Percentiles rank a stretch among this genome's conserved stretches.
Conservation (phyloP, 169 alveolate species). For the Cryptosporidium andersoni region DNA sequence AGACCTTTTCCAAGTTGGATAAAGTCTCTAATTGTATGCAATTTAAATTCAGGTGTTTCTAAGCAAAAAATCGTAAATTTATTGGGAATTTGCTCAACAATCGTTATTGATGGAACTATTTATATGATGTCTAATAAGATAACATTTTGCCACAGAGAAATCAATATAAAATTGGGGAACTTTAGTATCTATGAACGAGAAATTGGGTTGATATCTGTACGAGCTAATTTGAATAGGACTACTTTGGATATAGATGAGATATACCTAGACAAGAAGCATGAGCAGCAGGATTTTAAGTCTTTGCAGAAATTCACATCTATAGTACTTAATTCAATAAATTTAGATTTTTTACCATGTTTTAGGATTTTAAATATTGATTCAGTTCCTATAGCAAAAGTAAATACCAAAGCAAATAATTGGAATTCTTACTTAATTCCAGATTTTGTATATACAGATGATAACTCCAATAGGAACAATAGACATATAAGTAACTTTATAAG, state of each 20-base stretch:
- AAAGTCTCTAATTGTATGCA: conserved; percentile 6
- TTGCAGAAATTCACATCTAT: conserved; percentile 21
- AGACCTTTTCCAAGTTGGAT: conserved; percentile 59
- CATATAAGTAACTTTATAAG: too few relatives aligned
- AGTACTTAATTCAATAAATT: background rate
- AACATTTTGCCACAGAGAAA: conserved; percentile 34
- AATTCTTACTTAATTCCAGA: too few relatives aligned
- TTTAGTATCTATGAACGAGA: conserved; percentile 5
- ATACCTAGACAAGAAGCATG: background rate
- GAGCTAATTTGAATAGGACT: background rate
- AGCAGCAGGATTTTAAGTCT: background rate
- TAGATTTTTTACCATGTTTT: conserved; percentile 22
- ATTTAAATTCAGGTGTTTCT: background rate
- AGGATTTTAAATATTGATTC: conserved; percentile 14
- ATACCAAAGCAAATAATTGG: too few relatives aligned
- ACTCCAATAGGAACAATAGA: too few relatives aligned
- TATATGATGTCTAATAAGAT: conserved; percentile 37
- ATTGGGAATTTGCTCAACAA: conserved; percentile 19
- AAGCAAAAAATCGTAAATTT: background rate
- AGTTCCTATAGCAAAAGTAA: too few relatives aligned
- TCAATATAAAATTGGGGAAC: background rate
- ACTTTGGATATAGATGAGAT: background rate
- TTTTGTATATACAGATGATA: too few relatives aligned
- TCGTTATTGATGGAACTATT: conserved; percentile 6
- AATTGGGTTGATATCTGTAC: conserved; percentile 11